Evolutionary conservation across 306 rosid species (phyloP), one percentile per base, ranked within the genome.

Genomic region (Sicyos edulis): DNA sequence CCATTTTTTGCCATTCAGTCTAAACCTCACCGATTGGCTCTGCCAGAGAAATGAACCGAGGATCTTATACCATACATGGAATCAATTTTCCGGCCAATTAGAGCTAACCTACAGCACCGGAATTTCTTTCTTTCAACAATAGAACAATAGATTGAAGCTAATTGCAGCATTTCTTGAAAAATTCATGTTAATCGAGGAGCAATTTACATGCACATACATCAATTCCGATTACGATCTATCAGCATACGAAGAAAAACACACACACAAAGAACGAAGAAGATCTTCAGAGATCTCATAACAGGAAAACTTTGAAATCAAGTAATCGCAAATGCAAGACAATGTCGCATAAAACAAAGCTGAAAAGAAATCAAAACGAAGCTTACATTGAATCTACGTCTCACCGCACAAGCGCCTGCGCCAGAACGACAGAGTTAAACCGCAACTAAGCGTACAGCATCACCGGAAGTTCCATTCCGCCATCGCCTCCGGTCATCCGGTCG

Each of bases 241-340:
- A 45, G 2, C 19, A 20, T 12, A 66, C 54, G 7, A 20, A 40
- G 45, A 40, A 0, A 40, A 40, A 40, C 1, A 40, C 45, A 6
- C 10, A 40, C 45, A 40, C 45, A 40, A 40, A 1, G 45, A 40
- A 40, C 45, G 45, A 40, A 62, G 50, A 62, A 62, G 34, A 14
- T 62, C 69, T 22, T 1, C 15, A 24, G 15, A 50, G 58, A 4
- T 47, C 57, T 3, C 17, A 53, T 4, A 50, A 49, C 73, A 68
- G 73, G 58, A 24, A 22, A 68, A 49, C 57, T 22, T 50, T 49
- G 73, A 68, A 26, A 49, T 68, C 73, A 68, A 68, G 73, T 15
- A 68, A 68, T 49, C 45, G 58, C 34, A 68, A 68, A 68, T 17
- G 40, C 58, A 14, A 22, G 58, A 24, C 45, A 50, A 14, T 50